phyloP scores from a whole-genome alignment of 2,329 filamentous ascomycete species.

The Epichloe amarillans region DNA sequence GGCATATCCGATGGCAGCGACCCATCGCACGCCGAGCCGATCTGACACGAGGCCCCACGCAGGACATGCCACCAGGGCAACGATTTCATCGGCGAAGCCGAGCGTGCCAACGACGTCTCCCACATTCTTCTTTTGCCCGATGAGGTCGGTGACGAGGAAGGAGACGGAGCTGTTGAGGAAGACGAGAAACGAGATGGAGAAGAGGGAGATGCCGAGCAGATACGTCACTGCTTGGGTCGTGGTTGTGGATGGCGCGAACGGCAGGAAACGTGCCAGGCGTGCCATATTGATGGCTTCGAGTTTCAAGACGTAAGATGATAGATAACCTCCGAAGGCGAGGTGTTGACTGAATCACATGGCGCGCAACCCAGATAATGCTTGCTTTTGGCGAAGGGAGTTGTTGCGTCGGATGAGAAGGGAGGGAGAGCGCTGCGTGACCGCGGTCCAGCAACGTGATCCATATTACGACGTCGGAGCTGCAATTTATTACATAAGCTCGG shows the following conservation, averaged over 20 bases:
- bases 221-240: conserved; percentile 56
- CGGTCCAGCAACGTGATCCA: no score
- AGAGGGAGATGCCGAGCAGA: conserved; percentile 68
- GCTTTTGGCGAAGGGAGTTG: background rate
- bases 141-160: conserved; percentile 73
- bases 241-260: conserved; percentile 48
- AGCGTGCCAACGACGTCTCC: conserved; percentile 74
- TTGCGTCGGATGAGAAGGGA: no score
- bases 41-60: conserved; percentile 69
- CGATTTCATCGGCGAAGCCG: conserved; percentile 72
- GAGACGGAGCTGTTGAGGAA: conserved; percentile 77
- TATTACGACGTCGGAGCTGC: no score
- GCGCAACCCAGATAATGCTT: background rate
- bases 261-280: conserved; percentile 32
- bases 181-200: conserved; percentile 80
- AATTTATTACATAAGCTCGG: no score
- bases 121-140: conserved; percentile 59
- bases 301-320: background rate
- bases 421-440: no score
- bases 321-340: conserved; percentile 6
- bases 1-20: conserved; percentile 64
- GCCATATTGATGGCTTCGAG: conserved; percentile 15
- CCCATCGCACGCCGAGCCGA: conserved; percentile 59
- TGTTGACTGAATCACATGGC: conserved; percentile 7
- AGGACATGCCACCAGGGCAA: conserved; percentile 69